Evolutionary conservation across 1,284 basidiomycete genomes (phyloP), one percentile per base, ranked within the genome.

Genomic region (Tylopilus orsonianus): DNA sequence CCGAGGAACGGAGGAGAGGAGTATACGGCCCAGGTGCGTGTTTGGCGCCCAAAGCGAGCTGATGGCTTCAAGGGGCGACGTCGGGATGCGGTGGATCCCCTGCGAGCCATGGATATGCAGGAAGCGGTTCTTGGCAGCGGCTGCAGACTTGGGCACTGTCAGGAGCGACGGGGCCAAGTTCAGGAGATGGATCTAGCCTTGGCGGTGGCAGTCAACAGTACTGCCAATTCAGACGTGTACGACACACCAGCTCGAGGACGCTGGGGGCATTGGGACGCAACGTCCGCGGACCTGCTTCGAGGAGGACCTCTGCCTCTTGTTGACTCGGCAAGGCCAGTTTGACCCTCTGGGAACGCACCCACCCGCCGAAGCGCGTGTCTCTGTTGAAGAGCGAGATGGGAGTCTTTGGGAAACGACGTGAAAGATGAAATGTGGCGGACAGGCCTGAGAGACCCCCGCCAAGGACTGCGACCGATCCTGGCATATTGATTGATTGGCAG

Each of bases 361-460:
- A 97, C 26, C 95, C 95, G 9, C 95, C 95, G 2, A 88, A 69
- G 3, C 82, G 71, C 0, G 71, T 42, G 3, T 78, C 69, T 55
- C 75, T 79, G 58, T 97, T 93, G 18, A 94, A 56, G 3, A 97
- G 58, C 1, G 84, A 78, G 45, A 97, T 80, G 19, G 65, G 69
- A 1, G 78, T 66, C 2, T 70, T 64, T 0, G 83, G 83, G 51
- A 90, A 85, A 7, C 78, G 74, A 44, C 85, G 74, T 5, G 87
- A 74, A 16, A 93, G 80, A 59, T 91, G 80, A 61, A 85, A 90
- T 2, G 92, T 88, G 13, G 89, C 79, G 0, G 90, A 85, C 13
- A 95, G 78, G 7, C 93, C 93, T 0, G 88, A 79, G 38, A 96
- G 75, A 16, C 92, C 92, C 3, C 87, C 90, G 2, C 92, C 93